Percentiles rank a stretch among this genome's conserved stretches.
Evolutionary conservation across 148 eudicot genomes (phyloP).

Genomic region (Suaeda aralocaspica): DNA sequence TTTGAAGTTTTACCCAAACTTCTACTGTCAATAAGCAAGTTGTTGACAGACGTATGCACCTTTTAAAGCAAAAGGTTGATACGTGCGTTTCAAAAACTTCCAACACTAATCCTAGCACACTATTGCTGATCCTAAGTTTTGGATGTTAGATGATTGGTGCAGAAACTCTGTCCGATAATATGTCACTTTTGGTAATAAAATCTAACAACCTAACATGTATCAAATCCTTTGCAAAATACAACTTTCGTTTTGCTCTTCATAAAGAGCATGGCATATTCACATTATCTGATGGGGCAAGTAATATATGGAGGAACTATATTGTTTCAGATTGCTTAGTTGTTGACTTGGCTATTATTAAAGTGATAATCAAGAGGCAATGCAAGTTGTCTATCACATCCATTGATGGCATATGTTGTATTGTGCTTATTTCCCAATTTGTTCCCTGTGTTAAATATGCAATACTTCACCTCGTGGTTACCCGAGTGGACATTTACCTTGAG

Average conservation of each 20-base stretch:
- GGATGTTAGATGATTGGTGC: neutral
- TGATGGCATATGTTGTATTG: neutral
- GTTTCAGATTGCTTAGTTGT: conserved; percentile 3
- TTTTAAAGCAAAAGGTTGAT: neutral
- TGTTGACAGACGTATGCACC: neutral
- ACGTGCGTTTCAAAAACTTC: neutral
- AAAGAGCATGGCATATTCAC: too few relatives aligned
- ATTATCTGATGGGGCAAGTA: too few relatives aligned
- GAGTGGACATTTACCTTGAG: too few relatives aligned
- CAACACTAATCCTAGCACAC: neutral
- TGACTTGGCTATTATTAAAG: neutral
- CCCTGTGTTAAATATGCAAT: neutral
- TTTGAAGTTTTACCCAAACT: neutral
- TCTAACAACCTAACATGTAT: too few relatives aligned
- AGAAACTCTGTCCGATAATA: too few relatives aligned
- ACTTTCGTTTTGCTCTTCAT: too few relatives aligned
- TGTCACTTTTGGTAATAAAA: too few relatives aligned
- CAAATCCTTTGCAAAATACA: too few relatives aligned
- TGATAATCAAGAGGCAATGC: neutral
- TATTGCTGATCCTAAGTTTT: neutral
- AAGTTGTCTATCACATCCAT: neutral
- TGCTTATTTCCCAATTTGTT: neutral
- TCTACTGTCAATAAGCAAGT: neutral
- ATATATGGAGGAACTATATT: neutral
- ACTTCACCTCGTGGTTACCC: too few relatives aligned